A percentile compares a stretch with the other conserved stretches of the same genome.
phyloP scores from a whole-genome alignment of 108 stramenopile species.

The Cyclotella atomus region DNA sequence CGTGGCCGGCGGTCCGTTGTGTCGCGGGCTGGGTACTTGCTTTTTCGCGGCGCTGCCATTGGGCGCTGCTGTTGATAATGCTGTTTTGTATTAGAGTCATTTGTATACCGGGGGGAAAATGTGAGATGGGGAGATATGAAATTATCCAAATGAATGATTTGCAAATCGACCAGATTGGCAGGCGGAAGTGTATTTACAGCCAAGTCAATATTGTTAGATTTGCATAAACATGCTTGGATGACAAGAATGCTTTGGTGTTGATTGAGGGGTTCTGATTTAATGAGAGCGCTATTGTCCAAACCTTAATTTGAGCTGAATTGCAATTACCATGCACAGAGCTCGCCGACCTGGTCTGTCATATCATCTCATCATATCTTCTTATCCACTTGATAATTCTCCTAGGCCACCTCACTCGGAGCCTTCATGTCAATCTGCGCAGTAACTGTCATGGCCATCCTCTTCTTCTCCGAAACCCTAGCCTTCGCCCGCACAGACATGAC shows the following conservation, averaged over 20 bases:
- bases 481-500: slow-evolving; percentile 83
- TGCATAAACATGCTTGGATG: not conserved
- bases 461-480: slow-evolving; percentile 91
- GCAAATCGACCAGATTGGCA: too few relatives aligned
- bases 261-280: not conserved
- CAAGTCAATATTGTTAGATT: not conserved
- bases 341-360: too few relatives aligned
- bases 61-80: not conserved
- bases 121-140: too few relatives aligned
- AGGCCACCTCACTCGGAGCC: slow-evolving; percentile 87
- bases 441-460: slow-evolving; percentile 88
- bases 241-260: not conserved
- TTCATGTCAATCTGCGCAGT: slow-evolving; percentile 85
- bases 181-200: too few relatives aligned
- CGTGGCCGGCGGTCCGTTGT: not conserved
- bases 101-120: too few relatives aligned
- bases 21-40: not conserved
- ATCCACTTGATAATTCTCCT: too few relatives aligned
- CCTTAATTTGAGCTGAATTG: too few relatives aligned
- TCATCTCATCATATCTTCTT: too few relatives aligned
- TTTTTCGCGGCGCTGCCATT: not conserved
- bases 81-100: too few relatives aligned
- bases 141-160: too few relatives aligned
- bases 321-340: too few relatives aligned
- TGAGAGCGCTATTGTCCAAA: too few relatives aligned